Evolutionary conservation across 768 basidiomycete species (phyloP), one percentile per base, ranked within the genome.

Genomic region (Amanita exitialis): DNA sequence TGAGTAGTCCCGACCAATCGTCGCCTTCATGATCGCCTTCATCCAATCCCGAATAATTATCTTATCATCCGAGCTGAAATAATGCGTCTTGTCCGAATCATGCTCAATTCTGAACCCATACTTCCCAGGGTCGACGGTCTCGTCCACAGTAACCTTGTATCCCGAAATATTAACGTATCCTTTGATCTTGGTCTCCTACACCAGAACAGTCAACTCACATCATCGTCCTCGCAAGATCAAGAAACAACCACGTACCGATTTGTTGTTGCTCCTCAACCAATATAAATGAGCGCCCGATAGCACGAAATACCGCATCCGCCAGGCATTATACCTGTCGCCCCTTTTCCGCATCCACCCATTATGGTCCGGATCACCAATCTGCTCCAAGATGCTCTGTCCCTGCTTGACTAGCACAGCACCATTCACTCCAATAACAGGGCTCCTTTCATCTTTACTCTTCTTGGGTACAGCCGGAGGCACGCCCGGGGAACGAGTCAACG

Each of bases 21-120:
- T 97, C 2, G 95, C 91, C 64, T 98, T 99, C 91, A 98, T 97
- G 57, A 99, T 80, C 6, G 94, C 91, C 70, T 98, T 99, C 96
- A 98, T 98, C 95, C 96, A 98, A 57, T 91, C 91, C n/a, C 96
- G 81, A 44, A 96, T 77, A 34, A 80, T 68, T 0, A 69, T 60
- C 66, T 91, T 90, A 61, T 97, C 93, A 20, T 92, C 87, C 0
- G 90, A 91, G 56, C 89, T 90, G 68, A 99, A 99, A 61, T 67
- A 90, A 64, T 98, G 92, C 1, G 86, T 74, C 68, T 86, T 90
- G 64, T 91, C 88, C 6, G 76, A 57, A 41, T 92, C 90, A 58
- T 97, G 94, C 28, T 94, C 80, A 55, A 98, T 86, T 58, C 90
- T 78, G 81, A 98, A 98, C 4, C 91, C 94, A 66, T 95, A 98